Conservation (phyloP, 257 asterid genomes). For the Gardenia jasminoides region DNA sequence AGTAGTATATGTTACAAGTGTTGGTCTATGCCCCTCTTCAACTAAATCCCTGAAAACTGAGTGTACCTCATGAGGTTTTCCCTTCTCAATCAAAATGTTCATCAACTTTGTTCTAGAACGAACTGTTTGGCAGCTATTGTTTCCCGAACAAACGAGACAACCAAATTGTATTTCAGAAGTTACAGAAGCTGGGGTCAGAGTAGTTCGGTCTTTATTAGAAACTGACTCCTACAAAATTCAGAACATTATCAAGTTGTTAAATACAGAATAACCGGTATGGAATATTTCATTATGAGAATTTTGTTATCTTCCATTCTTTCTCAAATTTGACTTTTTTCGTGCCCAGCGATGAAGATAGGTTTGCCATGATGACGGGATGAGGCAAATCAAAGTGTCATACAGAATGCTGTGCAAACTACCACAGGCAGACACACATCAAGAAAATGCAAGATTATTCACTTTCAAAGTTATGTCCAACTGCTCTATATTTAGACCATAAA, state of each 20-base stretch:
- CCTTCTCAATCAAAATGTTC: slow-evolving; percentile 64
- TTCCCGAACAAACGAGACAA: slow-evolving; percentile 57
- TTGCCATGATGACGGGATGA: not conserved
- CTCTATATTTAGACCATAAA: not conserved
- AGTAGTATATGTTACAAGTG: slow-evolving; percentile 84
- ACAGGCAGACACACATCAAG: not conserved
- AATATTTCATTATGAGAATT: too few species aligned
- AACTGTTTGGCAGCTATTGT: slow-evolving; percentile 65
- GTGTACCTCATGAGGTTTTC: slow-evolving; percentile 74
- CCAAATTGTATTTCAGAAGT: slow-evolving; percentile 30
- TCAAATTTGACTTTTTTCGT: not conserved
- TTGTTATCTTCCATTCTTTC: too few species aligned
- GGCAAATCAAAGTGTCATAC: not conserved
- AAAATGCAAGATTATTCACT: not conserved
- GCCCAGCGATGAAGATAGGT: not conserved
- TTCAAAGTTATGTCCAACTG: too few species aligned
- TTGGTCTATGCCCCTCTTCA: slow-evolving; percentile 90
- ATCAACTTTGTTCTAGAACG: slow-evolving; percentile 80
- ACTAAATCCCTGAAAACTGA: slow-evolving; percentile 52
- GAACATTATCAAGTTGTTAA: not conserved
- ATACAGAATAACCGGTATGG: not conserved
- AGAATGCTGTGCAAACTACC: not conserved
- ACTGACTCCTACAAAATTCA: slow-evolving; percentile 47
- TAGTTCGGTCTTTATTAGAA: slow-evolving; percentile 34
- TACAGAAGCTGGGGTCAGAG: slow-evolving; percentile 28